Evolutionary conservation across 2,329 filamentous ascomycete species (phyloP).

Genomic region (Aspergillus niger): DNA sequence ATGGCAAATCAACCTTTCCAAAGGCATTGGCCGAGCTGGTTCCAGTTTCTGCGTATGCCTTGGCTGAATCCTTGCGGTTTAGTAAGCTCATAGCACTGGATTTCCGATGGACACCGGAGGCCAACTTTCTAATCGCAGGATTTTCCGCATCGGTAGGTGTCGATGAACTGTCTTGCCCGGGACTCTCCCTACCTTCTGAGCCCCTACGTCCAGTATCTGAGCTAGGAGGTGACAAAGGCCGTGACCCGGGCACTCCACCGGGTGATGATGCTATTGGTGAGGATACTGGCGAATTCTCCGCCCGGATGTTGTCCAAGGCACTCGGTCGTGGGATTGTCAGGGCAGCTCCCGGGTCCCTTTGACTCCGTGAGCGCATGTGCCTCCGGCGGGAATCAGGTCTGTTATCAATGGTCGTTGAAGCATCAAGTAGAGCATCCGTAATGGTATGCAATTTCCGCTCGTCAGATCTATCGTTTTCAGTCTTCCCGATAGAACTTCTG

Average conservation of each 20-base stretch:
- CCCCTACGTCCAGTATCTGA: slow-evolving; percentile 39
- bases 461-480: slow-evolving; percentile 33
- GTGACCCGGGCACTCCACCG: slow-evolving; percentile 31
- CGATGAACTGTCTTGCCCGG: slow-evolving; percentile 33
- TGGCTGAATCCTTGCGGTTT: slow-evolving; percentile 58
- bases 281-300: slow-evolving; percentile 29
- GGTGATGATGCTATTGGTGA: slow-evolving; percentile 44
- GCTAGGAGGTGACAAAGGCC: slow-evolving; percentile 36
- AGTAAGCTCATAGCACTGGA: slow-evolving; percentile 63
- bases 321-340: slow-evolving; percentile 21
- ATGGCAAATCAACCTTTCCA: slow-evolving; percentile 62
- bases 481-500: slow-evolving; percentile 27
- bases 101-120: slow-evolving; percentile 40
- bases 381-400: slow-evolving; percentile 51
- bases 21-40: slow-evolving; percentile 66
- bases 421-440: slow-evolving; percentile 85
- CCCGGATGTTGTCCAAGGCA: slow-evolving; percentile 26
- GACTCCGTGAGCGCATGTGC: slow-evolving; percentile 43
- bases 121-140: slow-evolving; percentile 30
- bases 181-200: slow-evolving; percentile 26
- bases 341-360: slow-evolving; percentile 34
- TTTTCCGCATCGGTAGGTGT: slow-evolving; percentile 35
- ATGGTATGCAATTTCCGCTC: slow-evolving; percentile 69
- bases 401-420: slow-evolving; percentile 83
- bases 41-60: slow-evolving; percentile 65